These are phyloP conservation scores for Fusarium sp. DNA, from an alignment of 2,329 filamentous ascomycete species.

Conservation along the genomic window DNA sequence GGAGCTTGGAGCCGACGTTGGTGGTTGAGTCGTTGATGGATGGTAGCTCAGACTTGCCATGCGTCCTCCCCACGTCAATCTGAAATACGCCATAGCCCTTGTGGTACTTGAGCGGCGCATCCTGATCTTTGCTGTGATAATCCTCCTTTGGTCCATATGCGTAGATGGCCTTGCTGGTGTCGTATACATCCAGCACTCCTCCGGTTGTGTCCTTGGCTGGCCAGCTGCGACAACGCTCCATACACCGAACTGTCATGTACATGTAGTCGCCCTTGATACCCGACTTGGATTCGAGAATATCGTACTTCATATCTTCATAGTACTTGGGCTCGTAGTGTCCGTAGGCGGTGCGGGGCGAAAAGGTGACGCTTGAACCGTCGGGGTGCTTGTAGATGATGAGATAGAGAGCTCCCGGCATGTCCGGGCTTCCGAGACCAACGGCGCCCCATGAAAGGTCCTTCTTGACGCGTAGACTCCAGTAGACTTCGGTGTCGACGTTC, in stretches of 20 bases:
- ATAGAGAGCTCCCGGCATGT: conserved; percentile 65
- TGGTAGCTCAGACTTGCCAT: conserved; percentile 58
- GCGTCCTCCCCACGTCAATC: conserved; percentile 66
- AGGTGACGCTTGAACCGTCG: conserved; percentile 61
- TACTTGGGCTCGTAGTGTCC: conserved; percentile 65
- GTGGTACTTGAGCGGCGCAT: conserved; percentile 64
- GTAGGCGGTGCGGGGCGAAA: conserved; percentile 64
- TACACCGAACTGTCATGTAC: conserved; percentile 64
- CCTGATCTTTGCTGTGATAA: conserved; percentile 55
- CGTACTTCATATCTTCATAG: conserved; percentile 56
- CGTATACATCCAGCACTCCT: conserved; percentile 63
- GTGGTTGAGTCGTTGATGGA: conserved; percentile 48
- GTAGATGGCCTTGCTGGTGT: conserved; percentile 64
- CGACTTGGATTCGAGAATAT: conserved; percentile 57
- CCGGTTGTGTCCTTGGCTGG: conserved; percentile 42
- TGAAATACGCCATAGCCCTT: conserved; percentile 64
- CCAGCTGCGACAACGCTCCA: conserved; percentile 64
- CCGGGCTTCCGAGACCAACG: conserved; percentile 64
- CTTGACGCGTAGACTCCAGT: conserved; percentile 65
- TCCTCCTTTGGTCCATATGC: conserved; percentile 63
- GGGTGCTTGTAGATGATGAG: conserved; percentile 65
- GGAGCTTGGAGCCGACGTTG: conserved; percentile 51
- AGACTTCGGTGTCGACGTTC: conserved; percentile 60
- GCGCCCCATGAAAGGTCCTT: conserved; percentile 62
- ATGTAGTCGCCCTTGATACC: conserved; percentile 59